Base-by-base conservation (phyloP, 1,139 yeast genomes). In the Blastobotrys raffinosifermentans region DNA sequence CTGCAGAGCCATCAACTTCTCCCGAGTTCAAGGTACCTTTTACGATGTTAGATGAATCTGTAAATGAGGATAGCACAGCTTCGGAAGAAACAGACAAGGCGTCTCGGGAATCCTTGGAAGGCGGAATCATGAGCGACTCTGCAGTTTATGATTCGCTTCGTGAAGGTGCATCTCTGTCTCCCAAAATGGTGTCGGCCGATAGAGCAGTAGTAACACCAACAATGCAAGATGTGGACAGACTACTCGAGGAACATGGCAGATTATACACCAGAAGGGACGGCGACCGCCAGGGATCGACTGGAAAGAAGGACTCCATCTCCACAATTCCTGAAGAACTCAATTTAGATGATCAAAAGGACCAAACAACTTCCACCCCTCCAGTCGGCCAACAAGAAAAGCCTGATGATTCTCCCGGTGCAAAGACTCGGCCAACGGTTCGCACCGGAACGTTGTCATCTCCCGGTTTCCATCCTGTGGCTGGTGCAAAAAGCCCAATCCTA, bases 221-320 rank as follows among this genome's bases (percentile, higher is more conserved):
- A 8, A 16, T 15, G 18, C 39, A 39, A 7, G 43, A 42, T 23
- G 40, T 47, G 4, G 49, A 41, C 19, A 36, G 41, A 5, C 34
- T 50, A 19, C 37, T 49, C 3, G 29, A 32, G 13, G 50, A 49
- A n/a, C 53, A 50, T 29, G 38, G 45, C 16, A 37, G 33, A n/a
- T 37, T 51, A 10, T 51, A 42, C 40, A 35, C 36, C 31, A 14
- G 42, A 33, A 2, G 29, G 33, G 2, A 17, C 19, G 4, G 31
- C 31, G 14, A 13, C 29, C 10, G 10, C 27, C 15, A 17, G 11
- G 6, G 11, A 14, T 13, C 26, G 22, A 20, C 26, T 15, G 37
- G 13, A n/a, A 38, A 43, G 21, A 32, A 37, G 10, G 46, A 40
- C 19, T 38, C 51, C 6, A 36, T 40, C 6, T 25, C 37, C 7